Evolutionary conservation across 2,329 filamentous ascomycete genomes (phyloP), one percentile per base, ranked within the genome.

Genomic region (Chrysoporthe cubensis): DNA sequence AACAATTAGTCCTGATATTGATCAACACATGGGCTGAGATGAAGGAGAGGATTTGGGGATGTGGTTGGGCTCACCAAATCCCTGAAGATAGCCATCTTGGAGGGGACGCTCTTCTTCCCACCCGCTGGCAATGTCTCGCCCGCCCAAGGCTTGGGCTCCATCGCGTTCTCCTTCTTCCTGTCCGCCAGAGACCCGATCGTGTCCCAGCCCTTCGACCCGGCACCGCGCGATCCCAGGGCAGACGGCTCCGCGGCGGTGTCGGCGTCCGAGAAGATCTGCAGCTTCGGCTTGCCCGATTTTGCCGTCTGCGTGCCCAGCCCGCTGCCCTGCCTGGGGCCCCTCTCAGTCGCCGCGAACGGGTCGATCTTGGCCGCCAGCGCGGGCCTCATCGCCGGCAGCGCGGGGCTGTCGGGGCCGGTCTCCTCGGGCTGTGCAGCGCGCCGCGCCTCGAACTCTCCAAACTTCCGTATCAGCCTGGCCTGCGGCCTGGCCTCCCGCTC

Each of bases 21-120:
- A 94, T 96, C 93, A 96, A 96, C 88, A 93, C 85, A 79, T 85
- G 86, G 83, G 77, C 80, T 77, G 73, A 79, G 78, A 77, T 73
- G 75, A 73, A 71, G 73, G 71, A 71, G 73, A 71, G 71, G 72
- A 73, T 76, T 77, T 73, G 66, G 77, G 86, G 42, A 50, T 54
- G 61, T 40, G 54, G 58, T 42, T 16, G 50, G 26, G 64, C 93
- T 90, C 91, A 99, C 96, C 91, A 91, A 85, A 85, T 99, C 96
- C 84, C 92, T 95, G 84, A 97, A 99, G 58, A 99, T 88, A 76
- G 90, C 84, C 89, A 99, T 91, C 84, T 97, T 98, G 65, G 90
- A 85, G 65, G 85, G 86, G 43, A 85, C 88, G 56, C 84, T 88
- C 81, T 93, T 92, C 82, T 93, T 96, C 74, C 93, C 95, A 54